Base-by-base conservation (phyloP, 2,329 filamentous ascomycete species). In the Volutella citrinella region DNA sequence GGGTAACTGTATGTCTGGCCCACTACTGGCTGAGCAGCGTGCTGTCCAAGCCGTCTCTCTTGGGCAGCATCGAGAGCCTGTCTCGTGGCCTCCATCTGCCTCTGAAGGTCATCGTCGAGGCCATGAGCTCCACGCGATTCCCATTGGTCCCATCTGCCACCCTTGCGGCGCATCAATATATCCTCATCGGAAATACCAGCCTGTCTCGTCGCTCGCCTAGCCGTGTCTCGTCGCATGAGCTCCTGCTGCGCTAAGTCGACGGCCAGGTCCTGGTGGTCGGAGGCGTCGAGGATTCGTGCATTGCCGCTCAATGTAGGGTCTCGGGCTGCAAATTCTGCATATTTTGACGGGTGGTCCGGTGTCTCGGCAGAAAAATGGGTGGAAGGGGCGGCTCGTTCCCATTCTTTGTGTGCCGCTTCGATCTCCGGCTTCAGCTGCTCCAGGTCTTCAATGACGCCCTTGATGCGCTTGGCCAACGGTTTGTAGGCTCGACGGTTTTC, bases 341-440 rank as follows among this genome's bases (percentile, higher is more conserved):
- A 72, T n/a, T 53, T 51, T 3, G 63, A 53, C n/a, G 37, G 43
- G 10, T 35, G 47, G 7, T 35, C 39, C 33, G 35, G 41, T 19
- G 46, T 27, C 4, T 52, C 35, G 36, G 24, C 52, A 23, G 30
- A 41, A 11, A 25, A 27, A 38, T 45, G 59, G 54, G 47, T 58
- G 8, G 63, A 60, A 28, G 68, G 63, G 27, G 71, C 64, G 66
- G 73, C 66, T 36, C 76, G 72, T 38, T 72, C 59, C 75, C 86
- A 91, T 34, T 75, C 72, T n/a, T 82, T 72, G 55, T 87, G 81
- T 11, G 82, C 75, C 42, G 72, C 74, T 27, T 84, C 79, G 34
- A 98, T 84, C 13, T 82, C 74, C 1, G 88, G 88, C 53, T 89
- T 93, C 36, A 96, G 71, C 8, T 72, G 64, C 60, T 96, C 90